Conservation (phyloP, 2,329 filamentous ascomycete species). For the Fusarium drepaniforme region DNA sequence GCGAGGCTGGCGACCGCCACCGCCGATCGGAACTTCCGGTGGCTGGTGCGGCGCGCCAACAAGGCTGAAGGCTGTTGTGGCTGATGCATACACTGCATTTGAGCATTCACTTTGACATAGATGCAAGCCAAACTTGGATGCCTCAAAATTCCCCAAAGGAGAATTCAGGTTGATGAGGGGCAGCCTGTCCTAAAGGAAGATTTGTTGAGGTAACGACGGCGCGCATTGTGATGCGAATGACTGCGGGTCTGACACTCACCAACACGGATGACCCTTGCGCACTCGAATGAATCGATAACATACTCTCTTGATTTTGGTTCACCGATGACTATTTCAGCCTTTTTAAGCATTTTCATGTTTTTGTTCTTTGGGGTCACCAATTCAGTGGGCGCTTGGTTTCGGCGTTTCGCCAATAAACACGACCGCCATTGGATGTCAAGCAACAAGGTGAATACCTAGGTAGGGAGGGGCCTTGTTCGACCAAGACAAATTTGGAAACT, state of each 20-base stretch:
- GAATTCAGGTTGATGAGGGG: neutral
- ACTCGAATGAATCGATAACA: neutral
- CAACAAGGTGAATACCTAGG: no score
- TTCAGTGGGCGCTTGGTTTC: neutral
- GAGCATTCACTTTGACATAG: neutral
- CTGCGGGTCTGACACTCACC: no score
- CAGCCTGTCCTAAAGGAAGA: neutral
- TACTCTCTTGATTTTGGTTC: neutral
- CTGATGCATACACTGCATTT: neutral
- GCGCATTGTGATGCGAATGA: neutral
- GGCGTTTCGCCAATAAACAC: neutral
- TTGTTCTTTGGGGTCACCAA: neutral
- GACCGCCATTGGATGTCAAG: neutral
- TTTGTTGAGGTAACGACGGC: neutral
- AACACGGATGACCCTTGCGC: neutral
- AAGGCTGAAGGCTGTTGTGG: neutral
- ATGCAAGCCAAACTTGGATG: neutral
- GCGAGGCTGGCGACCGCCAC: slow-evolving; percentile 29
- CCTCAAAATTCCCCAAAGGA: neutral
- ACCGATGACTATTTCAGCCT: neutral
- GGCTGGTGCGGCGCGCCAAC: slow-evolving; percentile 19
- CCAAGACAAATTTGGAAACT: neutral
- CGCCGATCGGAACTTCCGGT: slow-evolving; percentile 20
- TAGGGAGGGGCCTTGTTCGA: no score
- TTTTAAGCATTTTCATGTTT: neutral